Evolutionary conservation across 2,329 filamentous ascomycete species (phyloP), one percentile per base, ranked within the genome.

Genomic region (Beauveria brongniartii): DNA sequence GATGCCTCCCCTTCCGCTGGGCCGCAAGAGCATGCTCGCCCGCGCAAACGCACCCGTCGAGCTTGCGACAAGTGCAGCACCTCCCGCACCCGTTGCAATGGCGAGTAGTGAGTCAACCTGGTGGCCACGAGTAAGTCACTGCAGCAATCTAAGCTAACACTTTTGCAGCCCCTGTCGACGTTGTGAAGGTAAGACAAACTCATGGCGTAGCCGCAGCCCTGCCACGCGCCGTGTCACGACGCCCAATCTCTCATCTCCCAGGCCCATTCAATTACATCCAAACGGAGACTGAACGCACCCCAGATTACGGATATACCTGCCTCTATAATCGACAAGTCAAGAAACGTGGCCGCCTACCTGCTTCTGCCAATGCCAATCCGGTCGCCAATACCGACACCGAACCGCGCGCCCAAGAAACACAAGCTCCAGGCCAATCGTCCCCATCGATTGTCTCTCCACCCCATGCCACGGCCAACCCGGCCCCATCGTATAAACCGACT

Each of bases 21-120:
- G 16, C 43, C 16, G 46, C 37, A 48, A 26, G 41, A 58, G 51
- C 67, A 69, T 54, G 69, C 68, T 43, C 62, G 68, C 24, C 67
- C 69, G 14, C 63, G 69, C 56, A 69, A 70, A 62, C 63, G 69
- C 50, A 71, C 69, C 14, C 64, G 67, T 10, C 64, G 69, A 24
- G 70, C 70, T 10, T 72, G 70, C 61, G 69, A 72, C 63, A 72
- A 71, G 63, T 72, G 70, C 66, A 77, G 72, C 57, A 65, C 68
- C 6, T 77, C 75, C 2, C 69, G 76, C 61, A 75, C 74, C 5
- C 70, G 77, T 43, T 79, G 77, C 61, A 73, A 78, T 64, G 77
- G 77, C 22, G 68, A 74, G 47, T 78, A 73, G 76, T 78, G 64
- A 71, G 74, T 67, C 20, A 14, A 37, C 22, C 18, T 43, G 12